Percentiles rank a stretch among this genome's conserved stretches.
Evolutionary conservation across 768 basidiomycete species (phyloP).

Genomic region (Suillus subluteus): DNA sequence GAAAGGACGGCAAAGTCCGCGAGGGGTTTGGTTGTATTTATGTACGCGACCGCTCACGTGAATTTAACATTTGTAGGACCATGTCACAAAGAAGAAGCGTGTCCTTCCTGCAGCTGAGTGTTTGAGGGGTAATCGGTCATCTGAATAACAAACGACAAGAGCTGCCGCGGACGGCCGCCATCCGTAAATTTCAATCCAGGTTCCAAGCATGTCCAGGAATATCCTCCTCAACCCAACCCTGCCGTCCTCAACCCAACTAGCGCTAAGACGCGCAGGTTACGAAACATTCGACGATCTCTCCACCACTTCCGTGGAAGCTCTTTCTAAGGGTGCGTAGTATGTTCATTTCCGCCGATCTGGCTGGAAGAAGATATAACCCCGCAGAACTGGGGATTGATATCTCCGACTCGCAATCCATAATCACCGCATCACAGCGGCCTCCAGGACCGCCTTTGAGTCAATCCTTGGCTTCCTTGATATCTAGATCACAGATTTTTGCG

Average conservation of each 20-base stretch:
- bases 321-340: slow-evolving; percentile 51
- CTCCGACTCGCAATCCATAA: slow-evolving; percentile 48
- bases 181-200: background rate
- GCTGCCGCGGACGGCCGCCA: background rate
- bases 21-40: slow-evolving; percentile 25
- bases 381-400: slow-evolving; percentile 56
- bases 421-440: slow-evolving; percentile 44
- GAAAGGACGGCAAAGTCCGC: slow-evolving; percentile 31
- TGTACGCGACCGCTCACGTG: slow-evolving; percentile 25
- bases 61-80: background rate
- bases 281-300: slow-evolving; percentile 58
- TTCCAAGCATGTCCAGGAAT: slow-evolving; percentile 42
- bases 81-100: too few species aligned
- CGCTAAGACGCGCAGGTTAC: slow-evolving; percentile 58
- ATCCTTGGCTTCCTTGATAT: slow-evolving; percentile 51
- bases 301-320: slow-evolving; percentile 43
- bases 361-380: slow-evolving; percentile 1
- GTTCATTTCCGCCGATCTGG: background rate
- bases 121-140: background rate
- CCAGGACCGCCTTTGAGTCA: slow-evolving; percentile 48
- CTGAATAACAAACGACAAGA: background rate
- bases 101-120: background rate
- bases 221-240: slow-evolving; percentile 50
- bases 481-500: slow-evolving; percentile 20
- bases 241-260: slow-evolving; percentile 47